Percentiles rank a stretch among this genome's conserved stretches.
These are phyloP conservation scores for Aspergillus ostianus DNA, from an alignment of 495 filamentous ascomycete genomes.

Conservation along the genomic window DNA sequence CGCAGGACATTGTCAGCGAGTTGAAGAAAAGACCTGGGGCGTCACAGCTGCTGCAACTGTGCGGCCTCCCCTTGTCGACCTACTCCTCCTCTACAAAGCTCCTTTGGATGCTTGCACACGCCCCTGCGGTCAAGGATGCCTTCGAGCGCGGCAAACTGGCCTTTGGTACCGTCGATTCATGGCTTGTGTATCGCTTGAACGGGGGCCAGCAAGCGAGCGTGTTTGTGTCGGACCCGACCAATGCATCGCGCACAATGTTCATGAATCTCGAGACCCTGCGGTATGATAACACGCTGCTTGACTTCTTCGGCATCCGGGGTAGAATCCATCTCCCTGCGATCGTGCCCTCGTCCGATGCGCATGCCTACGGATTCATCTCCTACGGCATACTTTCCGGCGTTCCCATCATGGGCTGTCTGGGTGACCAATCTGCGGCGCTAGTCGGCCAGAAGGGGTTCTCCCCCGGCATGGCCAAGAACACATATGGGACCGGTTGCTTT, in stretches of 20 bases:
- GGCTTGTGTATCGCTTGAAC: constrained; percentile 89
- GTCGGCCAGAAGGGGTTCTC: constrained; percentile 91
- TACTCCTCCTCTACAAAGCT: constrained; percentile 93
- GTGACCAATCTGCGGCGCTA: constrained; percentile 89
- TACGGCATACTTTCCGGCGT: constrained; percentile 64
- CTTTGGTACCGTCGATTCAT: constrained; percentile 91
- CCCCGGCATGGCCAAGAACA: constrained; percentile 91
- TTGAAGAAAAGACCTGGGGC: constrained; percentile 65
- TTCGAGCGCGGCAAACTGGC: constrained; percentile 76
- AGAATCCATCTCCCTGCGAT: constrained; percentile 76
- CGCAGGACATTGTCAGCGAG: constrained; percentile 70
- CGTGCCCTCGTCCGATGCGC: constrained; percentile 76
- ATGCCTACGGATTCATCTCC: constrained; percentile 68
- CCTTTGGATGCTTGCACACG: constrained; percentile 77
- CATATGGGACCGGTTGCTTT: constrained; percentile 95
- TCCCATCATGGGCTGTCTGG: constrained; percentile 81
- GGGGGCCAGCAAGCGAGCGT: constrained; percentile 67
- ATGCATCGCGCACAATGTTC: constrained; percentile 95
- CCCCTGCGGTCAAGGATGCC: constrained; percentile 68
- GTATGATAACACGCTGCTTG: constrained; percentile 78
- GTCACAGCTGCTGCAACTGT: constrained; percentile 66
- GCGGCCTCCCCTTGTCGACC: constrained; percentile 87
- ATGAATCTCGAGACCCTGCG: constrained; percentile 83
- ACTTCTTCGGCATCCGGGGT: constrained; percentile 78
- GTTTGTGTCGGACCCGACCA: constrained; percentile 87